Conservation (phyloP, 257 asterid genomes). For the Solanum virginianum region DNA sequence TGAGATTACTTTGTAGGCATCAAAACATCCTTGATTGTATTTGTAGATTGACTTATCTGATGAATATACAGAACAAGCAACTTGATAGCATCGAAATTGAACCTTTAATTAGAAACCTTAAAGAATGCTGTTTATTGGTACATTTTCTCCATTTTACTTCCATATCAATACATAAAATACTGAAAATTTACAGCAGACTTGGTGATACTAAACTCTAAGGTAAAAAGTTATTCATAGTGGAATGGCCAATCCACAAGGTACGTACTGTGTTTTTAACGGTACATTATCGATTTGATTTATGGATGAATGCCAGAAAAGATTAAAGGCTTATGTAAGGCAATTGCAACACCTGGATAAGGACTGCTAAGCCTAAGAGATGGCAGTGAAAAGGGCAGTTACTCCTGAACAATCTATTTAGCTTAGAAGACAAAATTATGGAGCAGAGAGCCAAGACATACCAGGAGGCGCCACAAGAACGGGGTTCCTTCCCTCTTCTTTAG, state of each 20-base stretch:
- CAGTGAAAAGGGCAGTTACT: not conserved
- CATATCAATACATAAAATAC: not conserved
- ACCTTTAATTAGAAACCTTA: not conserved
- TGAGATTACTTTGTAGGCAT: not conserved
- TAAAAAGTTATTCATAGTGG: not conserved
- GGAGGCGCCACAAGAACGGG: constrained; percentile 76
- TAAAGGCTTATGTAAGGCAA: not conserved
- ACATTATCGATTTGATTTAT: not conserved
- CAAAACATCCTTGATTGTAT: not conserved
- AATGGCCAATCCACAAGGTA: not conserved
- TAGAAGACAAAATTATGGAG: not conserved
- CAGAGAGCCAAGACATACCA: constrained; percentile 30
- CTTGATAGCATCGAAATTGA: not conserved
- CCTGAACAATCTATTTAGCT: not conserved
- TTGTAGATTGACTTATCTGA: not conserved
- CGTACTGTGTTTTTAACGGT: not conserved
- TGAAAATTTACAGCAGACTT: not conserved
- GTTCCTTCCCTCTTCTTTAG: constrained; percentile 59
- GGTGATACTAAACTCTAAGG: not conserved
- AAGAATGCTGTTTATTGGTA: not conserved
- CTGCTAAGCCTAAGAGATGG: not conserved
- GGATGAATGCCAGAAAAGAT: not conserved
- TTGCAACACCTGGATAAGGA: not conserved
- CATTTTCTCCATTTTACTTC: not conserved
- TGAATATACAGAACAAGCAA: not conserved